phyloP scores from a whole-genome alignment of 257 asterid species.

The Solanum pimpinellifolium region DNA sequence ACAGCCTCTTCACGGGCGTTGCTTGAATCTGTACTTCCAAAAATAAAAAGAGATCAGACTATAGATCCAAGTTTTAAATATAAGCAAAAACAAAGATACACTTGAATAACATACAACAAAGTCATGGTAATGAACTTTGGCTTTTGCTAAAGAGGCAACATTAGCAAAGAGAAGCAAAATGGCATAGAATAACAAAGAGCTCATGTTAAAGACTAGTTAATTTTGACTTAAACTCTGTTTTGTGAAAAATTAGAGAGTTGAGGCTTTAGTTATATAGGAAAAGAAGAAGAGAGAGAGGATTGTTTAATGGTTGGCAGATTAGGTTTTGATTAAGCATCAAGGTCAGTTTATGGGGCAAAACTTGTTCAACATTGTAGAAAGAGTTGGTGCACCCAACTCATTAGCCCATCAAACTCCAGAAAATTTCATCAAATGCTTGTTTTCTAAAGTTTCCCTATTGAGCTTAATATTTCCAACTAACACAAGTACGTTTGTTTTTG shows the following conservation, averaged over 20 bases:
- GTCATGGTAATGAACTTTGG: constrained; percentile 49
- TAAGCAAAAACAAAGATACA: neutral
- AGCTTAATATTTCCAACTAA: neutral
- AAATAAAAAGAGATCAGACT: neutral
- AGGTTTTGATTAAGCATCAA: constrained; percentile 17
- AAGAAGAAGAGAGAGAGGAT: constrained; percentile 21
- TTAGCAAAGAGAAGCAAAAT: constrained; percentile 22
- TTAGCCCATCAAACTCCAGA: constrained; percentile 15
- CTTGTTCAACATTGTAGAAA: constrained; percentile 26
- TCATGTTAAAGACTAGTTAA: neutral
- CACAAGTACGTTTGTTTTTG: neutral
- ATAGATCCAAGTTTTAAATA: neutral
- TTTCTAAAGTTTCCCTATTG: constrained; percentile 15
- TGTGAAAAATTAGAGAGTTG: constrained; percentile 19
- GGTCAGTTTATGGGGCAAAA: constrained; percentile 20
- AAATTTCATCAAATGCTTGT: constrained; percentile 19
- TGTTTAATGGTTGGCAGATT: constrained; percentile 42
- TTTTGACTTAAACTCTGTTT: neutral
- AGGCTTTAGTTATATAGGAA: constrained; percentile 27
- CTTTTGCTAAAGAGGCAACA: constrained; percentile 31
- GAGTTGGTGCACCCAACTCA: constrained; percentile 74
- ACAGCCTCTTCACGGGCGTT: constrained; percentile 83
- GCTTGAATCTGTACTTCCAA: constrained; percentile 53
- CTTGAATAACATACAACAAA: constrained; percentile 45
- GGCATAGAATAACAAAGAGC: constrained; percentile 14